phyloP scores from a whole-genome alignment of 257 asterid genomes.

The Nemophila menziesii region DNA sequence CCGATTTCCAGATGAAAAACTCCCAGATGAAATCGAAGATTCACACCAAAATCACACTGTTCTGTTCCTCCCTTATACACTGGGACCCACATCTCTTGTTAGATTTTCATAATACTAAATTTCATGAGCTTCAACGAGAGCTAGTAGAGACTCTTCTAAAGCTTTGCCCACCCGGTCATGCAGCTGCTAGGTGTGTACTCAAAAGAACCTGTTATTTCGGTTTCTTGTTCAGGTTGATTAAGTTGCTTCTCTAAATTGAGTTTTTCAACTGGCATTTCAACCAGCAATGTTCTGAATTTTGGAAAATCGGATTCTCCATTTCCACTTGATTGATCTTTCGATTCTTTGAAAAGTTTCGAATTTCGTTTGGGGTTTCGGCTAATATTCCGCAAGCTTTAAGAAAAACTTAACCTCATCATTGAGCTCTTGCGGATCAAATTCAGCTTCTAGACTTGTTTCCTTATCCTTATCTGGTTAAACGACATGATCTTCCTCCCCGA shows the following conservation, averaged over 20 bases:
- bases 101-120: conserved; percentile 17
- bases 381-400: conserved; percentile 60
- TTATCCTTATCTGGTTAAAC: conserved; percentile 19
- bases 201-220: conserved; percentile 25
- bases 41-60: conserved; percentile 32
- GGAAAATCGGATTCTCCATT: conserved; percentile 20
- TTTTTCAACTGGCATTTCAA: conserved; percentile 26
- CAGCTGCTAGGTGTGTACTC: conserved; percentile 60
- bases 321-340: conserved; percentile 20
- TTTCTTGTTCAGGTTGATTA: conserved; percentile 30
- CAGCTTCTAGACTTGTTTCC: conserved; percentile 19
- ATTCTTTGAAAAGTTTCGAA: conserved; percentile 34
- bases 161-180: conserved; percentile 39
- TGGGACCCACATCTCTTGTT: conserved; percentile 26
- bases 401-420: conserved; percentile 57
- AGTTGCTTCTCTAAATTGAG: conserved; percentile 28
- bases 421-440: conserved; percentile 31
- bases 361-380: conserved; percentile 57
- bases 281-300: conserved; percentile 40
- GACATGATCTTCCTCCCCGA: conserved; percentile 28
- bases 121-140: conserved; percentile 21
- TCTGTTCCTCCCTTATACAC: conserved; percentile 24
- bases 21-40: conserved; percentile 21
- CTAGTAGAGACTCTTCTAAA: conserved; percentile 19
- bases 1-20: conserved; percentile 35